Base-by-base conservation (phyloP, 2,329 filamentous ascomycete species). In the Ceratocystis colombiana region DNA sequence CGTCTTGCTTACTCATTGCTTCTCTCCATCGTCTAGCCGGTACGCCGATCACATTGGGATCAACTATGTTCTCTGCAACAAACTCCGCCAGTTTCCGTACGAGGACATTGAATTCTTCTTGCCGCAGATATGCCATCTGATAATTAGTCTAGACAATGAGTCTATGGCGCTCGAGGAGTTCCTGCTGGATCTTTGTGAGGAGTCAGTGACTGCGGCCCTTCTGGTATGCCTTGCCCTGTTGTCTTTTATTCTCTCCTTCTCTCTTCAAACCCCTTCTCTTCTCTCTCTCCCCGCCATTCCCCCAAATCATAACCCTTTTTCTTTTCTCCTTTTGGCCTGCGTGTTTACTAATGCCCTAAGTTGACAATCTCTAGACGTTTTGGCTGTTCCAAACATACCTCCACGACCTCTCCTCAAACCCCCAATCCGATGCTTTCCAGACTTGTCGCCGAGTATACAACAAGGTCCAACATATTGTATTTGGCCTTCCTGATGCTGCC, bases 31-130 rank as follows among this genome's bases (percentile, higher is more conserved):
- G 20, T 69, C 68, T 75, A 93, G 89, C 73, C 89, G 89, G 72
- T 94, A 94, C 79, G 88, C 89, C 75, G 87, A 93, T 77, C 88
- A 94, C 80, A 88, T 94, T 75, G 89, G 89, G 72, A 93, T 94
- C 73, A 89, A 93, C 77, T 90, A 93, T 80, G 88, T 91, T 69
- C 84, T 94, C 69, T 93, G 90, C 80, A 88, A 87, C 72, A 94
- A 94, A 83, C 82, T 94, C 74, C 88, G 90, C 74, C 88, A 90
- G 76, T 94, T 94, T 74, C 88, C 88, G 70, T 94, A 93, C 78
- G 88, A 91, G 79, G 89, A 94, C 77, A 92, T 94, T 74, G 90
- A 94, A 77, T 94, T 94, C 85, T 94, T 93, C 80, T 82, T 94
- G 62, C 89, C 89, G 69, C 88, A 90, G 79, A 79, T 94, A 79